phyloP scores from a whole-genome alignment of 148 eudicot genomes.

The Amaranthus palmeri region DNA sequence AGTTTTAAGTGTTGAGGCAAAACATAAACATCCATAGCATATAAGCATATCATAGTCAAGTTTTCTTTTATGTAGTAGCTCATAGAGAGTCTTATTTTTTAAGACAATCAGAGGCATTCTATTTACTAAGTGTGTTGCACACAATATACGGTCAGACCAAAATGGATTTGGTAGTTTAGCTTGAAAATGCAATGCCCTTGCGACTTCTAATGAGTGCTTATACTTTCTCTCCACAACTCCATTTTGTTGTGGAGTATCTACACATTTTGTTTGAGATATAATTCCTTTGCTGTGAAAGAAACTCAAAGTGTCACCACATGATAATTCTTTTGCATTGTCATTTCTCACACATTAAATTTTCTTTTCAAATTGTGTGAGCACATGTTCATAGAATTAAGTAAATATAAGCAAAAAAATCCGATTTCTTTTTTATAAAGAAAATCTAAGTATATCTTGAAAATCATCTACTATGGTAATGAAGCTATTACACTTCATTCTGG shows the following conservation, averaged over 20 bases:
- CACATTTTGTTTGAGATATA: not conserved
- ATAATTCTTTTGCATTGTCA: too few species aligned
- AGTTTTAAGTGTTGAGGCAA: not conserved
- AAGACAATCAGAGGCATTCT: not conserved
- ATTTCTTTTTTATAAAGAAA: too few species aligned
- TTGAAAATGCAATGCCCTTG: not conserved
- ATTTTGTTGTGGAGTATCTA: not conserved
- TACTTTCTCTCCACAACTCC: not conserved
- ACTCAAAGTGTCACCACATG: not conserved
- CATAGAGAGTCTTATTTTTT: not conserved
- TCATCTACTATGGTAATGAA: not conserved
- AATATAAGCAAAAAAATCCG: too few species aligned
- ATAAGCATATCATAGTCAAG: not conserved
- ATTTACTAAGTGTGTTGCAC: not conserved
- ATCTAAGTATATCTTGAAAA: not conserved
- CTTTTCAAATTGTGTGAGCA: not conserved
- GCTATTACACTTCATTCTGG: not conserved
- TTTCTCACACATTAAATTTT: not conserved
- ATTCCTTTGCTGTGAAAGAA: not conserved
- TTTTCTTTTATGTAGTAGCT: not conserved
- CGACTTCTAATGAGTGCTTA: not conserved
- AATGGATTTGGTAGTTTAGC: not conserved
- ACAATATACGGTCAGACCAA: not conserved
- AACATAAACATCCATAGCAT: not conserved
- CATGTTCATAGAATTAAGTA: too few species aligned